A percentile compares a stretch with the other conserved stretches of the same genome.
Conservation (phyloP, 768 basidiomycete genomes). For the Tricholoma sp. region DNA sequence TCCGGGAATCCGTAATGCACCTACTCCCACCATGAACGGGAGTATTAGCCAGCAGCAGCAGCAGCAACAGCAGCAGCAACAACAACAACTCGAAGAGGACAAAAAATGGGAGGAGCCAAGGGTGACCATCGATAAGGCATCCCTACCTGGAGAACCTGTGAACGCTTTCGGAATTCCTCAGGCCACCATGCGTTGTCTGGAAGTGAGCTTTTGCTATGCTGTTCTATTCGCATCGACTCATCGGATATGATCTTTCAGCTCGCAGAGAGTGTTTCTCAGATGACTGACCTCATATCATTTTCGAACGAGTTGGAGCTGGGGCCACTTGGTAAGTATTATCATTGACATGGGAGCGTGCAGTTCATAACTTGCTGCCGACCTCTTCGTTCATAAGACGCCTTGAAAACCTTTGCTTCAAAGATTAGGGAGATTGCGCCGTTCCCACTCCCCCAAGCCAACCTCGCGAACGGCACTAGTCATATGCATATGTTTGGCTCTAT, state of each 20-base stretch:
- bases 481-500: conserved; percentile 10
- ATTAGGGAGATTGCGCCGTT: conserved; percentile 32
- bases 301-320: conserved; percentile 51
- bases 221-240: neutral
- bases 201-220: conserved; percentile 39
- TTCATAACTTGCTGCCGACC: neutral
- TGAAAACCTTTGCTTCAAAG: conserved; percentile 33
- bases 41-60: conserved; percentile 17
- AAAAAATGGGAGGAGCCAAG: conserved; percentile 66
- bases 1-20: conserved; percentile 23
- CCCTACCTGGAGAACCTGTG: conserved; percentile 78
- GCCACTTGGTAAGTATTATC: conserved; percentile 52
- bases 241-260: conserved; percentile 36
- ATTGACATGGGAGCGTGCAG: conserved; percentile 7
- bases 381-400: conserved; percentile 30
- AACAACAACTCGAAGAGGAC: conserved; percentile 41
- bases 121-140: conserved; percentile 51
- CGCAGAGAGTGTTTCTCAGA: conserved; percentile 77
- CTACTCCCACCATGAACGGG: conserved; percentile 20
- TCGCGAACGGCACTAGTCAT: conserved; percentile 7
- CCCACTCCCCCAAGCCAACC: conserved; percentile 11
- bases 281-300: conserved; percentile 72
- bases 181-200: conserved; percentile 84
- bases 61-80: conserved; percentile 15
- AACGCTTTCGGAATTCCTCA: conserved; percentile 88